Percentiles rank a stretch among this genome's conserved stretches.
phyloP scores from a whole-genome alignment of 805 yeast genomes.

The Cyberlindnera americana region DNA sequence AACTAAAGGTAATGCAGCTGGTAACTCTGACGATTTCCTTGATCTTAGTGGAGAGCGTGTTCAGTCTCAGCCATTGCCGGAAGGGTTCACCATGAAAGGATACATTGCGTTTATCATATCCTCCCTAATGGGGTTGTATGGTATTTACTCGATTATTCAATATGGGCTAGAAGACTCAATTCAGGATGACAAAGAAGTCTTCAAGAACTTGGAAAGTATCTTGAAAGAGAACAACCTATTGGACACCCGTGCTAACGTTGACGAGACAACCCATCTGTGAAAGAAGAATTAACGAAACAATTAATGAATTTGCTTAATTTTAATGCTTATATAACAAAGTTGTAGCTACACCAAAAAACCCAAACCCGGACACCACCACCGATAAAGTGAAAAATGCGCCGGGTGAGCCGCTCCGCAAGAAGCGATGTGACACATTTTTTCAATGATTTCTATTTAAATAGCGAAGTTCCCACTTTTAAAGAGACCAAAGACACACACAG shows the following conservation, averaged over 20 bases:
- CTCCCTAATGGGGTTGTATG: conserved; percentile 53
- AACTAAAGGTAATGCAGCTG: conserved; percentile 71
- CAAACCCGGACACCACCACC: too few species aligned
- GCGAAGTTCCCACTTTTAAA: too few species aligned
- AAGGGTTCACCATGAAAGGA: conserved; percentile 68
- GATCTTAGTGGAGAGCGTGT: conserved; percentile 56
- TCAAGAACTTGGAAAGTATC: conserved; percentile 35
- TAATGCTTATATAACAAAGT: too few species aligned
- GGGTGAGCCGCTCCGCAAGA: background rate
- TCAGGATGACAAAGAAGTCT: conserved; percentile 42
- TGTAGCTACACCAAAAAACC: too few species aligned
- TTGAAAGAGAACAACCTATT: conserved; percentile 28
- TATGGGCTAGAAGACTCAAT: conserved; percentile 66
- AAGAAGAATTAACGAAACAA: background rate
- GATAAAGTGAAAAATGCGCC: too few species aligned
- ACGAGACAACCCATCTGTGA: conserved; percentile 11
- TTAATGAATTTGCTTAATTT: too few species aligned
- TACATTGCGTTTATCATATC: conserved; percentile 59
- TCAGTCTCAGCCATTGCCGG: conserved; percentile 62
- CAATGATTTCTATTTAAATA: too few species aligned
- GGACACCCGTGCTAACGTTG: conserved; percentile 7
- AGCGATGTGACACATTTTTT: background rate
- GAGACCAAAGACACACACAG: too few species aligned
- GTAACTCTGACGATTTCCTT: conserved; percentile 47
- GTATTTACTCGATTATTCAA: conserved; percentile 53